Base-by-base conservation (phyloP, 2,329 filamentous ascomycete genomes). In the Penicillium sp. region DNA sequence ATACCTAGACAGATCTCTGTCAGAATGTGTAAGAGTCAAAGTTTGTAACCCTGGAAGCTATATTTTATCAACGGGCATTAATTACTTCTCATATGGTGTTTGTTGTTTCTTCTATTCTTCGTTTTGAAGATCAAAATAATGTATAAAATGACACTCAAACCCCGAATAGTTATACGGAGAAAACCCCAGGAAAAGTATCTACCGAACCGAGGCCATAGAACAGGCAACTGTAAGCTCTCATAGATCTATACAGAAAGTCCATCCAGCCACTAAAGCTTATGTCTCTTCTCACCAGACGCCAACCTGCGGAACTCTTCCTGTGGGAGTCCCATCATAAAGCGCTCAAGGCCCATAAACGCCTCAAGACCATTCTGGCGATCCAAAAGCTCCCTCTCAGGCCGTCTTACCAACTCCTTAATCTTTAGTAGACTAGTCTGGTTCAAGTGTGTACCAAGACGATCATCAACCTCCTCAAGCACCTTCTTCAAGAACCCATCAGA, bases 241-340 rank as follows among this genome's bases (percentile, higher is more conserved):
- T 14, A 28, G 14, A 22, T 59, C 49, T 50, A 28, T 51, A 54
- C 31, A 54, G 28, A 52, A 10, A n/a, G 35, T 16, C n/a, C 40
- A 41, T 17, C 22, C 19, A 37, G 46, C 40, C 7, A 26, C 65
- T 79, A 96, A 72, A 97, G 77, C 79, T 97, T 97, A 77, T 99
- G 94, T 71, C 87, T 90, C 84, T 97, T 97, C 81, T 94, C 85
- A 12, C 93, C 91, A 59, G 81, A 85, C 1, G 91, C 91, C 70
- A 97, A 78, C 80, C 89, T 92, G 67, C 82, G 78, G 71, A 97
- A 97, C 79, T 97, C 90, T 72, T 88, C 83, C 79, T 97, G 91
- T 19, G 94, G 94, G 41, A 91, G 80, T 0, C 91, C 91, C 58
- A 77, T 83, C 63, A 90, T 72, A 69, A 97, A 97, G 56, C 91